Base-by-base conservation (phyloP, 305 asterid species). In the Andrographis paniculata region DNA sequence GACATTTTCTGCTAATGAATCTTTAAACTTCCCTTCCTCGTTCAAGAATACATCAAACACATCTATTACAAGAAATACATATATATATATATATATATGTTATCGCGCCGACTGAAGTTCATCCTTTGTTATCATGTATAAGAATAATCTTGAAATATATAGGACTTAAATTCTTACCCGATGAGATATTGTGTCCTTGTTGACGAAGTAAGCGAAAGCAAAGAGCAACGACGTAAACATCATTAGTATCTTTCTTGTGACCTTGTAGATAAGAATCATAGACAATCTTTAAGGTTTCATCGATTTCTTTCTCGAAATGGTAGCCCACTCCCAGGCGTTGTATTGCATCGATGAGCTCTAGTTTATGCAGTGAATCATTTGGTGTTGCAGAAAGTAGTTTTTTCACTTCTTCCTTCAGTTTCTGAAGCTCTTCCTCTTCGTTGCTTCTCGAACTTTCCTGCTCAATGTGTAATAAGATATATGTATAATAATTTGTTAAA, bases 241-340 rank as follows among this genome's bases (percentile, higher is more conserved):
- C 79, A 7, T 33, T 17, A 5, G 16, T 4, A 7, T 58, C 56
- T 13, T 55, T 45, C 0, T 56, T 12, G 22, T 0, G 22, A 17
- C 14, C 5, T 1, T 38, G 40, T 5, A 8, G 14, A 10, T 0
- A 48, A 1, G 4, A 42, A 9, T 20, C 33, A 19, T 16, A 22
- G 2, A 71, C 42, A 31, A 19, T 9, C n/a, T 18, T 16, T 1
- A 77, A 9, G 1, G 59, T 46, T 30, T 48, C 49, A 0, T 53
- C 63, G 0, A 66, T 66, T 57, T 71, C 76, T 3, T 33, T 7
- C 6, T 61, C 61, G 27, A 74, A 78, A 52, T 74, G 79, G 17
- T 74, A 69, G 17, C 27, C 41, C n/a, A 77, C 61, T 9, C 85
- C 79, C 16, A 74, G 73, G 1, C 72, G 66, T 52, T 69, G 72